These are phyloP conservation scores for Usnea hakonensis DNA, from an alignment of 495 filamentous ascomycete species.

Conservation along the genomic window DNA sequence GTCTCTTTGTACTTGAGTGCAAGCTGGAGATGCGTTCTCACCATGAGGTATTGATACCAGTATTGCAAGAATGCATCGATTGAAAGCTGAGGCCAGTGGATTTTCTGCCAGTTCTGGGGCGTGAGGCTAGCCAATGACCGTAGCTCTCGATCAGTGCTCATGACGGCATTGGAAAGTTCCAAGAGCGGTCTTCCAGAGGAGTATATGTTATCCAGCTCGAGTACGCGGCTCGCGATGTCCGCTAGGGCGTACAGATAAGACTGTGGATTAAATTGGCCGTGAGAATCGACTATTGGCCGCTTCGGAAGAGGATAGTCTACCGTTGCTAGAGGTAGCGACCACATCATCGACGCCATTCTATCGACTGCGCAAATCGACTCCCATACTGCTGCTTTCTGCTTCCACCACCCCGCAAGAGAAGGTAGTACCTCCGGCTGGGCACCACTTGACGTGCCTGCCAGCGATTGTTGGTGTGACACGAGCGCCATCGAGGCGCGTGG, in stretches of 20 bases:
- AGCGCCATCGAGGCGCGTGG: conserved; percentile 15
- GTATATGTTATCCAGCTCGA: conserved; percentile 27
- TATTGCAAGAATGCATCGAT: conserved; percentile 28
- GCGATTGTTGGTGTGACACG: conserved; percentile 7
- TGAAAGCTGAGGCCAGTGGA: conserved; percentile 11
- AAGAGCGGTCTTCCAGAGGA: conserved; percentile 12
- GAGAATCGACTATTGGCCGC: conserved; percentile 10
- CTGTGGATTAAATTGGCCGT: conserved; percentile 26
- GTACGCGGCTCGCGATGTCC: conserved; percentile 24
- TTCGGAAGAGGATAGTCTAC: conserved; percentile 14
- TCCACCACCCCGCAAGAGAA: conserved; percentile 2
- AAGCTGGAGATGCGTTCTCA: conserved; percentile 30
- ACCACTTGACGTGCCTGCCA: conserved; percentile 11
- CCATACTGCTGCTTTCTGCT: conserved; percentile 26
- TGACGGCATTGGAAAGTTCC: conserved; percentile 20
- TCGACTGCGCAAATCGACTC: conserved; percentile 27
- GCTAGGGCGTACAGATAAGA: conserved; percentile 25
- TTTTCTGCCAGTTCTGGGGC: conserved; percentile 26
- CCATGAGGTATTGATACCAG: conserved; percentile 25
- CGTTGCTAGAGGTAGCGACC: conserved; percentile 29
- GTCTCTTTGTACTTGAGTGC: conserved; percentile 23
- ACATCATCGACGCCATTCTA: conserved; percentile 26
- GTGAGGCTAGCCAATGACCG: conserved; percentile 22
- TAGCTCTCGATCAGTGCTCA: conserved; percentile 24
- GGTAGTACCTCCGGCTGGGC: conserved; percentile 11